Evolutionary conservation across 805 yeast genomes (phyloP).

Genomic region (Clavispora santaluciae): DNA sequence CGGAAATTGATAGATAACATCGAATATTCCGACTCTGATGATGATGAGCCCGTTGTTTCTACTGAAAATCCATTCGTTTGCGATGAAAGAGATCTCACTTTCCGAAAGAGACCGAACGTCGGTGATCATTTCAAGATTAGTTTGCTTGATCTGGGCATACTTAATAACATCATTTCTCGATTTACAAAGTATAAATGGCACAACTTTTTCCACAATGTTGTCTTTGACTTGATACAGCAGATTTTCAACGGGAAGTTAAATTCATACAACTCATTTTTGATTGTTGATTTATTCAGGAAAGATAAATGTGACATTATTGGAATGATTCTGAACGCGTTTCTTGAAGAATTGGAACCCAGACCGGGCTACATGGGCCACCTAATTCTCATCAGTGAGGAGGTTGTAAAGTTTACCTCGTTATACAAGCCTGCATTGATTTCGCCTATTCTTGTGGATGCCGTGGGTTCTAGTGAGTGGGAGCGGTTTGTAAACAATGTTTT

Average conservation of each 20-base stretch:
- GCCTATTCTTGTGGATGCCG: conserved; percentile 58
- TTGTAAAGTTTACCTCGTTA: conserved; percentile 75
- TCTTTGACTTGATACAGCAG: conserved; percentile 94
- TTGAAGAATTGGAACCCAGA: conserved; percentile 49
- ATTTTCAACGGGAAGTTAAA: conserved; percentile 89
- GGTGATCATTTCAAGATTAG: conserved; percentile 88
- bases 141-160: conserved; percentile 66
- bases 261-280: conserved; percentile 62
- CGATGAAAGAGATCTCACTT: conserved; percentile 24
- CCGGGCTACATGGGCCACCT: conserved; percentile 98
- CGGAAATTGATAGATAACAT: conserved; percentile 19
- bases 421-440: conserved; percentile 59
- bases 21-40: conserved; percentile 34
- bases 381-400: conserved; percentile 90
- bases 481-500: conserved; percentile 46
- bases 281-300: conserved; percentile 24
- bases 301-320: conserved; percentile 18
- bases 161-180: conserved; percentile 63
- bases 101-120: conserved; percentile 58
- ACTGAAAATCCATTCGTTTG: conserved; percentile 42
- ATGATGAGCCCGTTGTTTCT: conserved; percentile 41
- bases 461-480: conserved; percentile 38
- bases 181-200: conserved; percentile 93
- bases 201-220: conserved; percentile 94
- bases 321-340: conserved; percentile 48